Conservation (phyloP, 441 rosid species). For the Aquilaria agallochum region DNA sequence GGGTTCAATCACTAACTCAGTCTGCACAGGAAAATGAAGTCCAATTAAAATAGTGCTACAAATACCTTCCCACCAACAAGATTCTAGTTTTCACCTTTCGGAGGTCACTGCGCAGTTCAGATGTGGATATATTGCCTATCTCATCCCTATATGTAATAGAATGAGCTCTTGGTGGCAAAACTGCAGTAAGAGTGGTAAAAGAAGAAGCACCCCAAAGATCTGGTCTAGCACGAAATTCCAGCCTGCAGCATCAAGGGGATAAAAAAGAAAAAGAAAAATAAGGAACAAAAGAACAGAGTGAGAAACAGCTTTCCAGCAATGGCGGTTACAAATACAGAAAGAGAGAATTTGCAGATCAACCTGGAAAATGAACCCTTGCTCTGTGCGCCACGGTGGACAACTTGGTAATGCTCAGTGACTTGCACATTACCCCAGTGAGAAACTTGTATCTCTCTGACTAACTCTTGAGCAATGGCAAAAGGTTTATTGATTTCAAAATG, state of each 20-base stretch:
- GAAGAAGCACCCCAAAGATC: constrained; percentile 66
- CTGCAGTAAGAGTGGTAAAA: constrained; percentile 63
- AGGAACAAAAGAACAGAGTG: constrained; percentile 6
- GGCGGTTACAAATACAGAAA: neutral
- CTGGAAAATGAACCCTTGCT: constrained; percentile 94
- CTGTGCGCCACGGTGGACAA: constrained; percentile 78
- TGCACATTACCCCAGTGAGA: constrained; percentile 98
- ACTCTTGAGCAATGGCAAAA: constrained; percentile 72
- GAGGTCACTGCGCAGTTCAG: constrained; percentile 72
- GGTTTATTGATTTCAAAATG: constrained; percentile 91
- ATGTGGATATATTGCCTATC: constrained; percentile 97
- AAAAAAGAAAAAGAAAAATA: too few relatives aligned
- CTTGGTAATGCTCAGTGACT: constrained; percentile 75
- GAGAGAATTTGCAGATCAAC: constrained; percentile 23
- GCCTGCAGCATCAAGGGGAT: constrained; percentile 39
- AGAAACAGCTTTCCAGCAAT: constrained; percentile 9
- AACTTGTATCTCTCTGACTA: constrained; percentile 86
- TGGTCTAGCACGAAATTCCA: constrained; percentile 84
- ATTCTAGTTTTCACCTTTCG: constrained; percentile 52
- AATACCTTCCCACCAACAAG: neutral
- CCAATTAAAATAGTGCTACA: constrained; percentile 19
- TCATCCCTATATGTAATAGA: constrained; percentile 93
- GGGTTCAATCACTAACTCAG: constrained; percentile 82
- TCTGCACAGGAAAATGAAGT: constrained; percentile 47
- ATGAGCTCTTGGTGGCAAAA: constrained; percentile 90